Percentiles rank a stretch among this genome's conserved stretches.
These are phyloP conservation scores for Punctularia strigosozonata DNA, from an alignment of 768 basidiomycete genomes.

Conservation along the genomic window DNA sequence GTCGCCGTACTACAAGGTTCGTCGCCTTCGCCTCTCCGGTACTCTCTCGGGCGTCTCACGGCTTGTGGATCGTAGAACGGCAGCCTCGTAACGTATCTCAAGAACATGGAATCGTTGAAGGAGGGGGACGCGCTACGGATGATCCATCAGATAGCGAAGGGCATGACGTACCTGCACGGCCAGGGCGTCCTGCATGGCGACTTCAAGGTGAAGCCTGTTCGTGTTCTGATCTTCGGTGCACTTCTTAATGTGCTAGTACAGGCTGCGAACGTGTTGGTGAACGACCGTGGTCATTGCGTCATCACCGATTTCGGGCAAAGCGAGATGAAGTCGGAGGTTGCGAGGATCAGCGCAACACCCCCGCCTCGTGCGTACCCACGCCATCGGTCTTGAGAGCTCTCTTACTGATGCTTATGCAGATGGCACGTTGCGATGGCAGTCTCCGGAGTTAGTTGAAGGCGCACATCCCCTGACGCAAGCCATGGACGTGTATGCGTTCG, in stretches of 20 bases:
- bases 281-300: conserved; percentile 52
- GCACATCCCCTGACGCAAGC: conserved; percentile 17
- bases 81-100: conserved; percentile 48
- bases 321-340: conserved; percentile 66
- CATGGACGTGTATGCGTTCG: conserved; percentile 30
- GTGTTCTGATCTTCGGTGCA: background rate
- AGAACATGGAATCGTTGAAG: conserved; percentile 16
- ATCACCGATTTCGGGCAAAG: conserved; percentile 80
- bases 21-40: no score
- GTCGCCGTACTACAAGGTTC: conserved; percentile 58
- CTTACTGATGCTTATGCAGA: conserved; percentile 19
- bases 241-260: conserved; percentile 9
- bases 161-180: conserved; percentile 72
- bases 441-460: conserved; percentile 27
- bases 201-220: conserved; percentile 43
- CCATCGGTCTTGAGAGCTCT: conserved; percentile 1
- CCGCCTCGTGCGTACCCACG: conserved; percentile 30
- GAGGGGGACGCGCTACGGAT: conserved; percentile 41
- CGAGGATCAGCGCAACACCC: conserved; percentile 40
- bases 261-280: conserved; percentile 71
- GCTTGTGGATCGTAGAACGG: no score
- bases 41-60: no score
- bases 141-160: conserved; percentile 65
- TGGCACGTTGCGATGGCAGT: conserved; percentile 40
- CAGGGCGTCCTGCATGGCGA: conserved; percentile 68